These are phyloP conservation scores for Pontederia paniculata DNA, from an alignment of 176 grass and related monocot species.

Conservation along the genomic window DNA sequence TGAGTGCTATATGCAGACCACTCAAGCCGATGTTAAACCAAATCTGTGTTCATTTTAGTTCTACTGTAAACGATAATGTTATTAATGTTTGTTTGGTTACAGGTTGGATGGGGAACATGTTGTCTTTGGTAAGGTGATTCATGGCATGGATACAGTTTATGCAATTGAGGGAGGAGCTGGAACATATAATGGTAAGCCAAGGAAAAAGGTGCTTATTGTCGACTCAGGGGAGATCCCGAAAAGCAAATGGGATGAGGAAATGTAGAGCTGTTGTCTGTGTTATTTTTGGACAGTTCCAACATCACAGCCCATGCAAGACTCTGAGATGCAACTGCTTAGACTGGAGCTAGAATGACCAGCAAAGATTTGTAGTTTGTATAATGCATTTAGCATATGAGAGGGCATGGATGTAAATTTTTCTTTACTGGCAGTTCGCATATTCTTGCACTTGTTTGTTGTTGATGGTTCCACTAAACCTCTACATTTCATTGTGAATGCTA, in stretches of 20 bases:
- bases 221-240: conserved; percentile 85
- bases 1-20: conserved; percentile 2
- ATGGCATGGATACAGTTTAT: conserved; percentile 84
- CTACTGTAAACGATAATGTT: not conserved
- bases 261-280: not conserved
- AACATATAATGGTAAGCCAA: conserved; percentile 81
- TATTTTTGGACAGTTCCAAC: not conserved
- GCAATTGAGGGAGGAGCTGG: conserved; percentile 90
- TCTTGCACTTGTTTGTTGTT: too few relatives aligned
- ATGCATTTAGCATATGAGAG: too few relatives aligned
- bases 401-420: too few relatives aligned
- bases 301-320: too few relatives aligned
- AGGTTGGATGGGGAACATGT: conserved; percentile 98
- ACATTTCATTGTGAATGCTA: too few relatives aligned
- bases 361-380: too few relatives aligned
- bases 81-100: not conserved
- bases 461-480: too few relatives aligned
- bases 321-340: too few relatives aligned
- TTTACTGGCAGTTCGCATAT: too few relatives aligned
- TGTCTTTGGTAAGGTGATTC: conserved; percentile 74
- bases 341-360: too few relatives aligned
- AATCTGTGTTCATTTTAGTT: not conserved
- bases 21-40: not conserved
- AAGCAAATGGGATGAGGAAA: conserved; percentile 51
- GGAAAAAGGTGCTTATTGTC: conserved; percentile 62